phyloP scores from a whole-genome alignment of 1,284 basidiomycete species.

The Sanghuangporus sanghuang region DNA sequence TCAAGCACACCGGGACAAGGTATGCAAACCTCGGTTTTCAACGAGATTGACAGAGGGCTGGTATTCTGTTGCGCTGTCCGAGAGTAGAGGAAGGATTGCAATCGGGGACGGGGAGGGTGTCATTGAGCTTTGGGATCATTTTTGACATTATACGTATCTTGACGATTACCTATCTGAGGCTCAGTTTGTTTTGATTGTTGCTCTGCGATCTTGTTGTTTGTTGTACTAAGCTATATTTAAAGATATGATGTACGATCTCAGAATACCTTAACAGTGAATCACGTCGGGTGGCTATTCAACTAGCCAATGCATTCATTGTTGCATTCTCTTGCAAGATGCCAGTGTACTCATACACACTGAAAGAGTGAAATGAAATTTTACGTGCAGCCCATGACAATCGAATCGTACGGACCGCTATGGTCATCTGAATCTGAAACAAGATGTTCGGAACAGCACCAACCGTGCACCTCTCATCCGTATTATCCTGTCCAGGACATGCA shows the following conservation, averaged over 20 bases:
- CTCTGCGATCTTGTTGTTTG: too few relatives aligned
- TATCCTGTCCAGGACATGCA: slow-evolving; percentile 22
- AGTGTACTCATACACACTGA: too few relatives aligned
- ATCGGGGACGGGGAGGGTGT: slow-evolving; percentile 45
- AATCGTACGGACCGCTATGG: slow-evolving; percentile 22
- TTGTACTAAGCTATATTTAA: not conserved
- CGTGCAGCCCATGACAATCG: slow-evolving; percentile 19
- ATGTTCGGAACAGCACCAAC: slow-evolving; percentile 19
- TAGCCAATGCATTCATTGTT: not conserved
- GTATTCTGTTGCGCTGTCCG: slow-evolving; percentile 50
- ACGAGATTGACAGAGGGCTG: slow-evolving; percentile 44
- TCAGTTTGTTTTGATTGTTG: too few relatives aligned
- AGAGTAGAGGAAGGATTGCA: slow-evolving; percentile 54
- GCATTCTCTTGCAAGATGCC: too few relatives aligned
- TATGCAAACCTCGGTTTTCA: slow-evolving; percentile 34
- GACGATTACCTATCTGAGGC: not conserved
- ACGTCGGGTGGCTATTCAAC: not conserved
- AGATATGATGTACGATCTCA: not conserved
- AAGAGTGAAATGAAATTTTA: not conserved
- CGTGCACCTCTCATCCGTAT: slow-evolving; percentile 16
- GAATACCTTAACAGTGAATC: not conserved
- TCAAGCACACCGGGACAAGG: not conserved
- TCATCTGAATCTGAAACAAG: slow-evolving; percentile 14
- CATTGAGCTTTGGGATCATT: slow-evolving; percentile 47
- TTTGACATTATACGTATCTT: slow-evolving; percentile 7